A percentile compares a stretch with the other conserved stretches of the same genome.
phyloP scores from a whole-genome alignment of 441 rosid species.

The Adansonia gregorii region DNA sequence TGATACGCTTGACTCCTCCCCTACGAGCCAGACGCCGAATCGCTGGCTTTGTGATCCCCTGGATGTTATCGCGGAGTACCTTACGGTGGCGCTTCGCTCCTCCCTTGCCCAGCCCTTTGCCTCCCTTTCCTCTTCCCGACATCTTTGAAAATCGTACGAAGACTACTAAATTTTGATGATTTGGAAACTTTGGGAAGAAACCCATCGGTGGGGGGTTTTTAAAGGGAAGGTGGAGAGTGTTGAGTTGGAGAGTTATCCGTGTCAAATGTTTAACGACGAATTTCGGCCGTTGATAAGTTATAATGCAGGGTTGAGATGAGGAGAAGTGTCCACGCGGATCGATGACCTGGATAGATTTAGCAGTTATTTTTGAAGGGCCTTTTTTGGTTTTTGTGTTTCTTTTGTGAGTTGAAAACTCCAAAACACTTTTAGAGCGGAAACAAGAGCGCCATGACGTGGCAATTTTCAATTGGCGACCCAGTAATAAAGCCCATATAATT shows the following conservation, averaged over 20 bases:
- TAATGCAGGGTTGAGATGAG: constrained; percentile 26
- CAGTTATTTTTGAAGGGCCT: neutral
- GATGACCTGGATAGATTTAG: constrained; percentile 31
- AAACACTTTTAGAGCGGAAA: constrained; percentile 3
- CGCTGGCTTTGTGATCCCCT: constrained; percentile 10
- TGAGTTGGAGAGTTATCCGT: constrained; percentile 15
- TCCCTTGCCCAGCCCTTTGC: constrained; percentile 19
- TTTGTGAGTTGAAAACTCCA: neutral
- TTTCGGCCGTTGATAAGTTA: constrained; percentile 21
- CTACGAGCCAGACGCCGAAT: constrained; percentile 7
- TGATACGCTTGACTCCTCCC: constrained; percentile 13
- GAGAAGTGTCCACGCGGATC: neutral
- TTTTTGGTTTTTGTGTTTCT: constrained; percentile 13
- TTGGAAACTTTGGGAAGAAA: accelerated
- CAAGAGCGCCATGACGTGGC: neutral
- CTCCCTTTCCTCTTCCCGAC: constrained; percentile 56
- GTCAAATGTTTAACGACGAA: neutral
- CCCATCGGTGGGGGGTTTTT: neutral
- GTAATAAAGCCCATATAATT: neutral
- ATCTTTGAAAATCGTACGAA: constrained; percentile 15
- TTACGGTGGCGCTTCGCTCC: constrained; percentile 20
- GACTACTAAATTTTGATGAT: neutral
- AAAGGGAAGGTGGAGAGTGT: neutral
- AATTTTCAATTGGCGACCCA: neutral
- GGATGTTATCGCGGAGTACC: constrained; percentile 16